Percentiles rank a stretch among this genome's conserved stretches.
phyloP scores from a whole-genome alignment of 495 filamentous ascomycete species.

The Hypomontagnella monticulosa region DNA sequence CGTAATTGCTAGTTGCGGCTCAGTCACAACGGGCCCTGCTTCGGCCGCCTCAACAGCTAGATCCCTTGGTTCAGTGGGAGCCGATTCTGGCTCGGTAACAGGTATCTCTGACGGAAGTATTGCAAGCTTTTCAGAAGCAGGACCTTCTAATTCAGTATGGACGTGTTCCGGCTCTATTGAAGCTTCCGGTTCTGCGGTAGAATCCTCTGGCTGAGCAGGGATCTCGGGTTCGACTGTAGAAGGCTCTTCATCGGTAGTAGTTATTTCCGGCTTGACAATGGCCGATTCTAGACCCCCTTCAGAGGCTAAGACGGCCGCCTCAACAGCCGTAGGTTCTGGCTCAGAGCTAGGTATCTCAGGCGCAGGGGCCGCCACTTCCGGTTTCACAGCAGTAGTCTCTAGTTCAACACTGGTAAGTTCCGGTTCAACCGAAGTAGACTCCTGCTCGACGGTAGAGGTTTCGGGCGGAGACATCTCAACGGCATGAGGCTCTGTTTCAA shows the following conservation, averaged over 20 bases:
- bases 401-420: not conserved
- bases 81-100: too few species aligned
- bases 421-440: constrained; percentile 1
- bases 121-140: not conserved
- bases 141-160: not conserved
- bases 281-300: not conserved
- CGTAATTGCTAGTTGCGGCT: too few species aligned
- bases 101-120: too few species aligned
- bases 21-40: too few species aligned
- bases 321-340: not conserved
- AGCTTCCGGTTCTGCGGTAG: not conserved
- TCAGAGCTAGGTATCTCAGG: too few species aligned
- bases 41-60: too few species aligned
- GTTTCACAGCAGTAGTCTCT: not conserved
- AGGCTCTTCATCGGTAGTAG: not conserved
- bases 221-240: not conserved
- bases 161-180: not conserved
- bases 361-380: too few species aligned
- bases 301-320: not conserved
- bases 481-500: constrained; percentile 1
- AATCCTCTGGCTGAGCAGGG: constrained; percentile 6
- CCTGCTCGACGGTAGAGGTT: not conserved
- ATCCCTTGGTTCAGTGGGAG: not conserved
- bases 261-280: not conserved
- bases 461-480: not conserved